These are phyloP conservation scores for Coniochaeta pulveracea DNA, from an alignment of 2,329 filamentous ascomycete species.

Conservation along the genomic window DNA sequence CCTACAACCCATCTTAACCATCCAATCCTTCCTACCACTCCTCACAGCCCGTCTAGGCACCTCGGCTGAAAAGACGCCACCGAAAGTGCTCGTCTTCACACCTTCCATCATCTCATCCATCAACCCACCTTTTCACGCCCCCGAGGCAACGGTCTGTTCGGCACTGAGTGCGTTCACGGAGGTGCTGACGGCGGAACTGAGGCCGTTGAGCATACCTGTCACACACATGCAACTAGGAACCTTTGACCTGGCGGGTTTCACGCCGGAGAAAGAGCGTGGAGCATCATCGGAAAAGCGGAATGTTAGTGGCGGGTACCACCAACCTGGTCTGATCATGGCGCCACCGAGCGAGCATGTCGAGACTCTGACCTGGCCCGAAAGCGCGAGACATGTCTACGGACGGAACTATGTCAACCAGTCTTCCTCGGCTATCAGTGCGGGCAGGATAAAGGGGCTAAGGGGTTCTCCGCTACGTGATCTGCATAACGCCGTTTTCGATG, in stretches of 20 bases:
- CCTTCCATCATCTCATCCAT: slow-evolving; percentile 73
- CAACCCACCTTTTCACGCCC: slow-evolving; percentile 68
- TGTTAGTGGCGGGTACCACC: slow-evolving; percentile 14
- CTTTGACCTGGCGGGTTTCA: slow-evolving; percentile 69
- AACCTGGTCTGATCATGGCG: slow-evolving; percentile 25
- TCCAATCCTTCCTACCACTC: slow-evolving; percentile 80
- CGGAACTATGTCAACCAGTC: slow-evolving; percentile 48
- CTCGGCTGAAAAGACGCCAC: slow-evolving; percentile 40
- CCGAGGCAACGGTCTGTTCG: slow-evolving; percentile 76
- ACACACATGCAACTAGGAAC: slow-evolving; percentile 85
- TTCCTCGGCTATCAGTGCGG: slow-evolving; percentile 42
- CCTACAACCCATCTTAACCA: slow-evolving; percentile 76
- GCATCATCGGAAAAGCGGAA: background rate
- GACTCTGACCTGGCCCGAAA: slow-evolving; percentile 52
- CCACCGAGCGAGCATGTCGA: slow-evolving; percentile 35
- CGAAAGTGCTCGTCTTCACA: slow-evolving; percentile 65
- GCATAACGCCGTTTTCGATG: slow-evolving; percentile 83
- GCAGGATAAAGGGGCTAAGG: slow-evolving; percentile 45
- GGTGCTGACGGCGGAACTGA: slow-evolving; percentile 69
- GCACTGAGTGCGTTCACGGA: slow-evolving; percentile 80
- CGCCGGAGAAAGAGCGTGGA: slow-evolving; percentile 22
- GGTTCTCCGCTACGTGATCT: slow-evolving; percentile 68
- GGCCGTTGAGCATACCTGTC: slow-evolving; percentile 64
- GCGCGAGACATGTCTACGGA: slow-evolving; percentile 48
- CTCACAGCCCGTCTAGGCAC: slow-evolving; percentile 51